Percentiles rank a stretch among this genome's conserved stretches.
phyloP scores from a whole-genome alignment of 805 yeast species.

The Zygotorulaspora florentina region DNA sequence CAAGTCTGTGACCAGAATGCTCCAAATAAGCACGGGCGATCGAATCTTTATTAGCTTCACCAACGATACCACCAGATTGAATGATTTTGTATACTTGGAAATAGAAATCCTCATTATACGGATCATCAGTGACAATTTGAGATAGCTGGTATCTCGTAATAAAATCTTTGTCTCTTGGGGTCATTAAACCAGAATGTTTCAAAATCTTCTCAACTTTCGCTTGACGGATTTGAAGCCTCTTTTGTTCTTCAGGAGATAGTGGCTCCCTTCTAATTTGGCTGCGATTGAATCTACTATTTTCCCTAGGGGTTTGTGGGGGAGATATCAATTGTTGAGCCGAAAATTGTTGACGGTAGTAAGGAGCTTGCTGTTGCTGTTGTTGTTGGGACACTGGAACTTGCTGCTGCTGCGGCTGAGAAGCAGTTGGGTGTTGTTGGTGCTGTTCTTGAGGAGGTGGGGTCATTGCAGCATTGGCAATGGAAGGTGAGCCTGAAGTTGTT shows the following conservation, averaged over 20 bases:
- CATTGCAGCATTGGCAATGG: constrained; percentile 2
- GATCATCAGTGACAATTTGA: constrained; percentile 95
- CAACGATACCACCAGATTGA: constrained; percentile 44
- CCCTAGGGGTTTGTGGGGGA: constrained; percentile 12
- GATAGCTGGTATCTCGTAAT: constrained; percentile 92
- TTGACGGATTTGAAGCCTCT: constrained; percentile 60
- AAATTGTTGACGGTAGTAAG: constrained; percentile 30
- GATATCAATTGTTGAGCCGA: constrained; percentile 13
- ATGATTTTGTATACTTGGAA: constrained; percentile 84
- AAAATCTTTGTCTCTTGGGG: constrained; percentile 93
- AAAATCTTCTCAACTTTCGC: constrained; percentile 71
- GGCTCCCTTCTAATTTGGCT: constrained; percentile 36
- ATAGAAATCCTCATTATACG: constrained; percentile 94
- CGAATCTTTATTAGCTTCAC: constrained; percentile 56
- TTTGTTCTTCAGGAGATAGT: constrained; percentile 69
- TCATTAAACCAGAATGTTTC: constrained; percentile 89
- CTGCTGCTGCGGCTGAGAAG: constrained; percentile 14
- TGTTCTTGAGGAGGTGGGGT: constrained; percentile 23
- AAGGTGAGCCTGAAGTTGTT: constrained; percentile 2
- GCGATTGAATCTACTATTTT: constrained; percentile 19
- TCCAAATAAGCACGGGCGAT: constrained; percentile 90
- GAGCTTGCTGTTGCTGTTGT: constrained; percentile 27
- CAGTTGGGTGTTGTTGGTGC: constrained; percentile 24
- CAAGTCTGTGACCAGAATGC: constrained; percentile 85
- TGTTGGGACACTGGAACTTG: too few species aligned